Evolutionary conservation across 129 eudicot genomes (phyloP).

Genomic region (Smallanthus sonchifolius): DNA sequence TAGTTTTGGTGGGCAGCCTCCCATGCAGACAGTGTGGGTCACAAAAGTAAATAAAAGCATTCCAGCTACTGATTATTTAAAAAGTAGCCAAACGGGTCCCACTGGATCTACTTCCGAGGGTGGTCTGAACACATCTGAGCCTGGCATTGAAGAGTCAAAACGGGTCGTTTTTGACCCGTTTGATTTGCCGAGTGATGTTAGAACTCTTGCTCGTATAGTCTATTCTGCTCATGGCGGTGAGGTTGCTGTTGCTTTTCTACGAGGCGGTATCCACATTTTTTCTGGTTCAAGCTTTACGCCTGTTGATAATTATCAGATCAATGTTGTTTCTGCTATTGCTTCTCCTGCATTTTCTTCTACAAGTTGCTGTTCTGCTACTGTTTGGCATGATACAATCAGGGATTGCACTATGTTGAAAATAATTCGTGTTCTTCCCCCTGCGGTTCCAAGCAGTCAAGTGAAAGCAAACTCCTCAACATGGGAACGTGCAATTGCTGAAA

Average conservation of each 20-base stretch:
- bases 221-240: conserved; percentile 99
- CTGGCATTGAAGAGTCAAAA: conserved; percentile 48
- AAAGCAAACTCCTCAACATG: conserved; percentile 77
- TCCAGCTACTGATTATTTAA: conserved; percentile 67
- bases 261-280: conserved; percentile 87
- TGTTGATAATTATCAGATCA: conserved; percentile 84
- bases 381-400: conserved; percentile 81
- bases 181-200: conserved; percentile 95
- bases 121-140: conserved; percentile 43
- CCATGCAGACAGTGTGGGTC: conserved; percentile 98
- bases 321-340: conserved; percentile 93
- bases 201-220: conserved; percentile 90
- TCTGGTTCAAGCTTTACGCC: conserved; percentile 77
- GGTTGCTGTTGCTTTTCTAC: conserved; percentile 90
- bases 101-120: conserved; percentile 41
- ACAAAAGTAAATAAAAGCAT: conserved; percentile 89
- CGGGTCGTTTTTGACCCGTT: conserved; percentile 88
- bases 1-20: conserved; percentile 81
- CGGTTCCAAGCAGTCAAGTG: conserved; percentile 70
- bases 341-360: conserved; percentile 99
- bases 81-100: conserved; percentile 39
- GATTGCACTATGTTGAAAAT: conserved; percentile 84
- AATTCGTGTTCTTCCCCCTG: conserved; percentile 94
- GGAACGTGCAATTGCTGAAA: conserved; percentile 99
- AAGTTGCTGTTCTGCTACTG: conserved; percentile 99